phyloP scores from a whole-genome alignment of 768 basidiomycete genomes.

The Boletus rufocinnamomeus region DNA sequence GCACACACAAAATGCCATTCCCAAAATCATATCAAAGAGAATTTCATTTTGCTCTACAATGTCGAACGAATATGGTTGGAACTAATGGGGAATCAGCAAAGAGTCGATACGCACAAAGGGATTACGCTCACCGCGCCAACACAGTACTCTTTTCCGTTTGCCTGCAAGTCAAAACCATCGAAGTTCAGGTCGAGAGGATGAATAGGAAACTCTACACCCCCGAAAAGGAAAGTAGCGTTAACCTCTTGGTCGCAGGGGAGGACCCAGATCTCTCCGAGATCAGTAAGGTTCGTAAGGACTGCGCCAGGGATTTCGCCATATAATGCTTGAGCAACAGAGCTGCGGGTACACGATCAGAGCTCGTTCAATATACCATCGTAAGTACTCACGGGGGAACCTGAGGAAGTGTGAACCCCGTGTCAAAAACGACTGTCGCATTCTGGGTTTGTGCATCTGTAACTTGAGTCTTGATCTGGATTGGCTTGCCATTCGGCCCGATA shows the following conservation, averaged over 20 bases:
- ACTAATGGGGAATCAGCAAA: slow-evolving; percentile 40
- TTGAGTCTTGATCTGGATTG: slow-evolving; percentile 45
- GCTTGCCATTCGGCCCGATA: slow-evolving; percentile 59
- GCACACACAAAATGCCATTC: slow-evolving; percentile 68
- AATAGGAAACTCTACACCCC: slow-evolving; percentile 55
- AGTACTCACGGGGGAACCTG: slow-evolving; percentile 55
- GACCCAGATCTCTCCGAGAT: slow-evolving; percentile 53
- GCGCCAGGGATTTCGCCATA: slow-evolving; percentile 59
- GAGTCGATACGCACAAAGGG: background rate
- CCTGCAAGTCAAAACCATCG: slow-evolving; percentile 14
- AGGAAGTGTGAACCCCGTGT: slow-evolving; percentile 69
- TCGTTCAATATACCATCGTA: slow-evolving; percentile 8
- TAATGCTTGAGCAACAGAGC: slow-evolving; percentile 57
- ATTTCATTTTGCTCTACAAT: slow-evolving; percentile 27
- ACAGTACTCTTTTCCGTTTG: slow-evolving; percentile 35
- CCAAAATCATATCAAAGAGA: slow-evolving; percentile 63
- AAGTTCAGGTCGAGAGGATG: slow-evolving; percentile 65
- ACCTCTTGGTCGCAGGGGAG: slow-evolving; percentile 65
- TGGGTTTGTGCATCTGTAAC: slow-evolving; percentile 46
- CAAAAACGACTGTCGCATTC: slow-evolving; percentile 62
- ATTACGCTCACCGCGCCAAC: slow-evolving; percentile 45
- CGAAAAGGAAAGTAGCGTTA: slow-evolving; percentile 66
- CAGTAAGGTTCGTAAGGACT: slow-evolving; percentile 41
- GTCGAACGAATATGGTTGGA: slow-evolving; percentile 64
- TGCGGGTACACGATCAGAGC: slow-evolving; percentile 27